Evolutionary conservation across 2,329 filamentous ascomycete genomes (phyloP).

Genomic region (Rhynchosporium secalis): DNA sequence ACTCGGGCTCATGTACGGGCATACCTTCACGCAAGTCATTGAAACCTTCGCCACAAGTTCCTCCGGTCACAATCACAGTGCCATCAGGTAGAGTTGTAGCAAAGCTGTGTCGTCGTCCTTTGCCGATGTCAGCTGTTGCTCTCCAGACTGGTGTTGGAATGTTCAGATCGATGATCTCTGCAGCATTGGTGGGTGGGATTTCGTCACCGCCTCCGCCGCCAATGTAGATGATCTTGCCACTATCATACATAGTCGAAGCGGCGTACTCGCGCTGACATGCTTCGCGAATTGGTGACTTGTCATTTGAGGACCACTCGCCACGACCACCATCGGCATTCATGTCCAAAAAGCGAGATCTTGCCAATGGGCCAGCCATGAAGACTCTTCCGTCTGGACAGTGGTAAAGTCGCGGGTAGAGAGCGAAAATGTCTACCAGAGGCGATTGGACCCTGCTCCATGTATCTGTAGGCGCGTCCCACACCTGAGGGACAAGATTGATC

Average conservation of each 20-base stretch:
- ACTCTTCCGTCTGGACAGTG: conserved; percentile 13
- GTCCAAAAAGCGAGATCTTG: conserved; percentile 15
- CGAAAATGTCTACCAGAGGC: conserved; percentile 8
- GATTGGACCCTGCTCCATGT: conserved; percentile 1
- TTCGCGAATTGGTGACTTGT: conserved; percentile 9
- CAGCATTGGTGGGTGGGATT: conserved; percentile 12
- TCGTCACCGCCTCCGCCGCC: conserved; percentile 16
- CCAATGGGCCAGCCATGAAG: conserved; percentile 18
- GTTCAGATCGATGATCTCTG: conserved; percentile 19
- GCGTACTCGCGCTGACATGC: conserved; percentile 17
- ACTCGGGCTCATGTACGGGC: conserved; percentile 15
- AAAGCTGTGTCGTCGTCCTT: conserved; percentile 15
- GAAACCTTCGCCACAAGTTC: conserved; percentile 10
- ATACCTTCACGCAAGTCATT: conserved; percentile 12
- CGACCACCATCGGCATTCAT: conserved; percentile 12
- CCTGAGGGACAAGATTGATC: conserved; percentile 8
- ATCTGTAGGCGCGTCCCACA: conserved; percentile 6
- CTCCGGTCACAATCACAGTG: conserved; percentile 18
- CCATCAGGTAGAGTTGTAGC: conserved; percentile 16
- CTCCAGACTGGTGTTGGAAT: conserved; percentile 6
- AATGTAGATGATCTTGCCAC: conserved; percentile 17
- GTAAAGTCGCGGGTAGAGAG: conserved; percentile 12
- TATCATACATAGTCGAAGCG: conserved; percentile 17
- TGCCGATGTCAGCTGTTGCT: conserved; percentile 8
- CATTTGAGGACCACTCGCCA: not conserved